Conservation (phyloP, 805 yeast genomes). For the Kodamaea fukazawae region DNA sequence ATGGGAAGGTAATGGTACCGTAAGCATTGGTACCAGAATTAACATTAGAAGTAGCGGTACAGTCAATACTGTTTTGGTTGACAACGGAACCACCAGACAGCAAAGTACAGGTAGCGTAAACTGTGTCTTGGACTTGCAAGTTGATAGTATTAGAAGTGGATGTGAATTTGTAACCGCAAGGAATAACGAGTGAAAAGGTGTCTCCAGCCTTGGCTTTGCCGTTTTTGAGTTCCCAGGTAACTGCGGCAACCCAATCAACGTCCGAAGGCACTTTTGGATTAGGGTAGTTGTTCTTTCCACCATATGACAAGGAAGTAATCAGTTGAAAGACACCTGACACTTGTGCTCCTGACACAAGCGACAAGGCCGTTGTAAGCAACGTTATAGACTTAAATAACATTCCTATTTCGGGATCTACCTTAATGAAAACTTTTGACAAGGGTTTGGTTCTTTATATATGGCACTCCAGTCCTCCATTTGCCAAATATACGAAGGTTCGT, state of each 20-base stretch:
- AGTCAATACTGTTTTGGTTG: slow-evolving; percentile 14
- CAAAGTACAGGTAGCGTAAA: slow-evolving; percentile 12
- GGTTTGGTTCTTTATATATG: too few relatives aligned
- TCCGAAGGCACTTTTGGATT: neutral
- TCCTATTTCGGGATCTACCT: too few relatives aligned
- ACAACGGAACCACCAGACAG: slow-evolving; percentile 7
- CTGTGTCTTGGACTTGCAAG: slow-evolving; percentile 8
- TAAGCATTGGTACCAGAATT: slow-evolving; percentile 12
- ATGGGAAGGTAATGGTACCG: slow-evolving; percentile 16
- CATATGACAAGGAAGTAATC: slow-evolving; percentile 13
- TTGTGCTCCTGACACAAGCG: slow-evolving; percentile 7
- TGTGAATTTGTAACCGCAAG: slow-evolving; percentile 25
- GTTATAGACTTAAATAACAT: slow-evolving; percentile 3
- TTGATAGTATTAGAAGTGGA: slow-evolving; percentile 11
- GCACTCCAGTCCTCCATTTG: too few relatives aligned
- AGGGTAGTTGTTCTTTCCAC: slow-evolving; percentile 8
- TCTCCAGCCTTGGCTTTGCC: slow-evolving; percentile 21
- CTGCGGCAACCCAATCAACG: slow-evolving; percentile 18
- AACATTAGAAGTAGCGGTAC: slow-evolving; percentile 19
- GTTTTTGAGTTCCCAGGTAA: slow-evolving; percentile 22
- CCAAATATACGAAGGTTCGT: too few relatives aligned
- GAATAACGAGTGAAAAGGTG: slow-evolving; percentile 25
- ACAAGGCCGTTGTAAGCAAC: slow-evolving; percentile 3
- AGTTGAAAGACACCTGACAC: slow-evolving; percentile 18
- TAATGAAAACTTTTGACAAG: too few relatives aligned